Evolutionary conservation across 495 filamentous ascomycete genomes (phyloP).

Genomic region (Copromyces sp.): DNA sequence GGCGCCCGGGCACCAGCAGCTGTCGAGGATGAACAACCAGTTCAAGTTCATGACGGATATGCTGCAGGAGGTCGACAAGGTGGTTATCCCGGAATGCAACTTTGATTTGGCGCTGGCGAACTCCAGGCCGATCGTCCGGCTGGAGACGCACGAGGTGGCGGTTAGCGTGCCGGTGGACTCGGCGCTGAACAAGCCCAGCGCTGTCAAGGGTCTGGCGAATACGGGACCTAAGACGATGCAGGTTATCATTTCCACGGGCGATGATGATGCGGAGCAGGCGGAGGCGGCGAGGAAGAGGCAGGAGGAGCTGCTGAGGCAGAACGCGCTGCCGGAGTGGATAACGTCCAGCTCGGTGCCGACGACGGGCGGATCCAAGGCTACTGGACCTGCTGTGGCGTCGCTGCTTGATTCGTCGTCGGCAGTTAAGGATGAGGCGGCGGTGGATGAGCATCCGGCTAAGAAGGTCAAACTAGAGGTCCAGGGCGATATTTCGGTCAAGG

Average conservation of each 20-base stretch:
- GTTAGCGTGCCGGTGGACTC: constrained; percentile 41
- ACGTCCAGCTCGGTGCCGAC: constrained; percentile 69
- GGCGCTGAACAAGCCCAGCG: constrained; percentile 42
- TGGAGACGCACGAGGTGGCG: constrained; percentile 50
- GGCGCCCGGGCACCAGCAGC: constrained; percentile 71
- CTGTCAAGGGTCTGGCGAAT: constrained; percentile 60
- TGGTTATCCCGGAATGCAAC: constrained; percentile 73
- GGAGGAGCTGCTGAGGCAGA: constrained; percentile 68
- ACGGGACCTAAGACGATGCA: constrained; percentile 62
- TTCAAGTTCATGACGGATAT: constrained; percentile 75
- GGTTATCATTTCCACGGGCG: constrained; percentile 63
- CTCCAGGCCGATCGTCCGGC: constrained; percentile 50
- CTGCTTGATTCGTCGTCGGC: background rate
- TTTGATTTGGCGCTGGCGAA: constrained; percentile 65
- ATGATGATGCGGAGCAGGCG: constrained; percentile 64
- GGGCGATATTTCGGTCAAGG: constrained; percentile 31
- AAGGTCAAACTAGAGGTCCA: constrained; percentile 43
- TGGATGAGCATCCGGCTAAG: constrained; percentile 39
- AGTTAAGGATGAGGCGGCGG: constrained; percentile 14
- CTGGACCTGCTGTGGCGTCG: constrained; percentile 19
- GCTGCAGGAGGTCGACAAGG: constrained; percentile 74
- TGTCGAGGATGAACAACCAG: constrained; percentile 77
- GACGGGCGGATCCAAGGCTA: constrained; percentile 1
- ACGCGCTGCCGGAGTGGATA: constrained; percentile 83
- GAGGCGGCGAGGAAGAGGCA: constrained; percentile 58